Base-by-base conservation (phyloP, 345 rosid species). In the Brassica carinata region DNA sequence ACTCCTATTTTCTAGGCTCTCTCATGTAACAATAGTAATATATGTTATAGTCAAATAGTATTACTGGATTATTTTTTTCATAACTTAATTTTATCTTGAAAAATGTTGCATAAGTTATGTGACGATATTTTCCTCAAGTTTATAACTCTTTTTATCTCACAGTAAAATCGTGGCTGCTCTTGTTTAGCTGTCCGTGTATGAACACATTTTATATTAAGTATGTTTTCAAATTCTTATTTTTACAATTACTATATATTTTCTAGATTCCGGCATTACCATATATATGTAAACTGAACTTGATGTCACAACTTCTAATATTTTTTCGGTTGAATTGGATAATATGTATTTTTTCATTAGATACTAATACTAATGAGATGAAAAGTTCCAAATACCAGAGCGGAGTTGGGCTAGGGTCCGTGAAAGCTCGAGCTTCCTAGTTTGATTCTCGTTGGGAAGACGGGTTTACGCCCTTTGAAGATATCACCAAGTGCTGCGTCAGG, bases 1-100 rank as follows among this genome's bases (percentile, higher is more conserved):
- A 51, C 34, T 30, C 43, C 23, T 76, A 11, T 2, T 67, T n/a
- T 76, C n/a, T 69, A 69, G 80, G 53, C 4, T 43, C 19, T 77
- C 13, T 8, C n/a, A n/a, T 11, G 3, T 23, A 23, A 23, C 26
- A 23, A 23, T 23, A 23, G 26, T 23, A 23, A 23, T 23, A 23
- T 36, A 68, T 58, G 33, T 77, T 5, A 29, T 29, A 29, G 19
- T 58, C 17, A 27, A 36, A 18, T 34, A 67, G 9, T 57, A 14
- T 27, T 58, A 15, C 43, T 38, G 43, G 43, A 38, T 38, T 67
- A 55, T 75, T 15, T 10, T 15, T 10, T 29, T 29, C 7, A 15
- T 45, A 45, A 74, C 29, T 38, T 38, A 40, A 9, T 40, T 40
- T 8, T 8, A 11, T 43, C 51, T 43, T 43, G 2, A 0, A 10